Evolutionary conservation across 208 protist genomes (phyloP), one percentile per base, ranked within the genome.

Genomic region (Jaenimonas drosophilae): DNA sequence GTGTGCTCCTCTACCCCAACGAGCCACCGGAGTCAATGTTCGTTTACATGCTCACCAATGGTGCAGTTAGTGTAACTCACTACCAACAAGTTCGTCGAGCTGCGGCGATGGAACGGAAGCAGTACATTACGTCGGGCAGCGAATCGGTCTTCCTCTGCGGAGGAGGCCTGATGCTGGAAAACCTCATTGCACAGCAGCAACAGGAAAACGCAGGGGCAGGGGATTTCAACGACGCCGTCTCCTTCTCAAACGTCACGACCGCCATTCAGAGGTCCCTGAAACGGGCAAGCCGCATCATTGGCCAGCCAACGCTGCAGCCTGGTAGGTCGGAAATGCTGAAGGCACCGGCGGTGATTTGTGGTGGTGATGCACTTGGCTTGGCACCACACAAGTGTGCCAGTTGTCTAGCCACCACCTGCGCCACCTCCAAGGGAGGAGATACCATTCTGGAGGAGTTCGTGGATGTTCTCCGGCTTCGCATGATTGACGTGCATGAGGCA

Each of bases 241-340:
- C 81, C 7, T 57, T 58, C 30, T 81, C 72, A 23, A 88, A 85
- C 48, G 50, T 85, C 7, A 86, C 77, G 2, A 76, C 76, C 7
- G 65, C 74, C 6, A 80, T 88, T 46, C 73, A 82, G 36, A 70
- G 77, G 26, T 74, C 72, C 1, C 53, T 91, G 42, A 62, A 63
- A 3, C 62, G 59, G 11, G 82, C 72, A n/a, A 82, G 67, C 24
- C 73, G 82, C 31, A 63, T 70, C 17, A 64, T 77, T 1, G 82
- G 82, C 3, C 82, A 91, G 64, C 82, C 82, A 27, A 91, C 82
- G 21, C 54, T 91, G 34, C 58, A 71, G 48, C 32, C 64, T 14
- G 54, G 31, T 0, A 67, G 77, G 2, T 81, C 64, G 14, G 83
- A 88, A 43, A 43, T 74, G 29, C 54, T 75, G 33, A 59, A 67